These are phyloP conservation scores for Epichloe glyceriae DNA, from an alignment of 2,329 filamentous ascomycete species.

Conservation along the genomic window DNA sequence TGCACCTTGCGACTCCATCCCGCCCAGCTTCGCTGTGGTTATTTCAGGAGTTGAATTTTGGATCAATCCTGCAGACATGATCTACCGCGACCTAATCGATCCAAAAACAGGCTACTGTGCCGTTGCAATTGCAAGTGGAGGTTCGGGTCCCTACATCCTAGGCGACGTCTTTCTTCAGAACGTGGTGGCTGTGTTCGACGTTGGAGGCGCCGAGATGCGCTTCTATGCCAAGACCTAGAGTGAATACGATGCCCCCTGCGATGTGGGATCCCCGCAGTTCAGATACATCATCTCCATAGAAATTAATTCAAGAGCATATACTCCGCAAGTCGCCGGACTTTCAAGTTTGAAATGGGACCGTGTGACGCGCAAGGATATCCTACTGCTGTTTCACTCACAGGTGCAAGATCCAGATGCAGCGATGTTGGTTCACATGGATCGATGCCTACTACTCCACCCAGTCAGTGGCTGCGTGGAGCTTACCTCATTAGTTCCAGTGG, in stretches of 20 bases:
- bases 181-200: constrained; percentile 34
- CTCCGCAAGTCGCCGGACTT: too few species aligned
- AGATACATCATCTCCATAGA: too few species aligned
- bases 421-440: too few species aligned
- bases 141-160: constrained; percentile 33
- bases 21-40: constrained; percentile 31
- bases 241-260: not conserved
- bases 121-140: constrained; percentile 31
- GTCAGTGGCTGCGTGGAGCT: too few species aligned
- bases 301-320: too few species aligned
- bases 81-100: constrained; percentile 30
- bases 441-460: too few species aligned
- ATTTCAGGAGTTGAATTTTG: constrained; percentile 30
- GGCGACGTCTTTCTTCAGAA: constrained; percentile 39
- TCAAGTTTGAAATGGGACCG: too few species aligned
- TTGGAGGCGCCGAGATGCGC: constrained; percentile 32
- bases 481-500: too few species aligned
- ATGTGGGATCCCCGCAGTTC: too few species aligned
- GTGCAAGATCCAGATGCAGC: too few species aligned
- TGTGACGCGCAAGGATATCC: too few species aligned
- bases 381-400: too few species aligned
- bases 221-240: constrained; percentile 22
- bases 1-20: constrained; percentile 32
- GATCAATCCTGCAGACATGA: constrained; percentile 35
- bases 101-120: constrained; percentile 34